Conservation (phyloP, 108 stramenopile species). For the Pinguiococcus pyrenoidosus region DNA sequence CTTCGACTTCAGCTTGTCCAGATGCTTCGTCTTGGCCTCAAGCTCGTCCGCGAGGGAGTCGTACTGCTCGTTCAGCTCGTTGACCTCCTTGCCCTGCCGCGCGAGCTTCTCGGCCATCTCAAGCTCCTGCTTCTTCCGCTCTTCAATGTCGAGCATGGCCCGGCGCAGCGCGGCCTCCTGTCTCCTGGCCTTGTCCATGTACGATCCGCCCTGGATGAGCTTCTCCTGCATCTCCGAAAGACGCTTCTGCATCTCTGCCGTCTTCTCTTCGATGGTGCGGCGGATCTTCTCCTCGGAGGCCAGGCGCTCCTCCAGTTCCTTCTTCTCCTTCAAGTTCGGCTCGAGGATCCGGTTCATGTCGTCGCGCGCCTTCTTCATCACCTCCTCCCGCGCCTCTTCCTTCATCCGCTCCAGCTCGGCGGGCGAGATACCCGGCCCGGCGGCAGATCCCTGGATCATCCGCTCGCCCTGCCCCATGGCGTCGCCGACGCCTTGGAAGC, state of each 20-base stretch:
- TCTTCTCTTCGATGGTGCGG: not conserved
- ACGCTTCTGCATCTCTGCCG: slow-evolving; percentile 45
- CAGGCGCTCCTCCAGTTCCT: slow-evolving; percentile 47
- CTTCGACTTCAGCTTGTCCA: slow-evolving; percentile 63
- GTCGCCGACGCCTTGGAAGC: slow-evolving; percentile 20
- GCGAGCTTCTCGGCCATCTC: slow-evolving; percentile 32
- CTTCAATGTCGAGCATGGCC: slow-evolving; percentile 58
- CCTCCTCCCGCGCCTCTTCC: slow-evolving; percentile 12
- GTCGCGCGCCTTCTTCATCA: slow-evolving; percentile 35
- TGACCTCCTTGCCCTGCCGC: slow-evolving; percentile 42
- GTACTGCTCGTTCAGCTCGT: slow-evolving; percentile 54
- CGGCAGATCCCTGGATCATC: too few species aligned
- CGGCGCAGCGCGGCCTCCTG: slow-evolving; percentile 64
- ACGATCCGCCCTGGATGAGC: slow-evolving; percentile 57
- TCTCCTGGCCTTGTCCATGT: slow-evolving; percentile 63
- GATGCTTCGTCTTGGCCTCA: slow-evolving; percentile 59
- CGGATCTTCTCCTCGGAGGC: slow-evolving; percentile 42
- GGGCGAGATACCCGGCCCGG: too few species aligned
- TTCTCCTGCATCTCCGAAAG: slow-evolving; percentile 67
- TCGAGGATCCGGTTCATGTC: too few species aligned
- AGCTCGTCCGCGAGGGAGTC: slow-evolving; percentile 52
- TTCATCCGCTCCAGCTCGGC: slow-evolving; percentile 6
- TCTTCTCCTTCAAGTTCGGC: slow-evolving; percentile 56
- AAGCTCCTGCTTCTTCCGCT: slow-evolving; percentile 45
- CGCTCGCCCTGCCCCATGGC: not conserved